Base-by-base conservation (phyloP, 2,329 filamentous ascomycete species). In the Monosporascus sp. region DNA sequence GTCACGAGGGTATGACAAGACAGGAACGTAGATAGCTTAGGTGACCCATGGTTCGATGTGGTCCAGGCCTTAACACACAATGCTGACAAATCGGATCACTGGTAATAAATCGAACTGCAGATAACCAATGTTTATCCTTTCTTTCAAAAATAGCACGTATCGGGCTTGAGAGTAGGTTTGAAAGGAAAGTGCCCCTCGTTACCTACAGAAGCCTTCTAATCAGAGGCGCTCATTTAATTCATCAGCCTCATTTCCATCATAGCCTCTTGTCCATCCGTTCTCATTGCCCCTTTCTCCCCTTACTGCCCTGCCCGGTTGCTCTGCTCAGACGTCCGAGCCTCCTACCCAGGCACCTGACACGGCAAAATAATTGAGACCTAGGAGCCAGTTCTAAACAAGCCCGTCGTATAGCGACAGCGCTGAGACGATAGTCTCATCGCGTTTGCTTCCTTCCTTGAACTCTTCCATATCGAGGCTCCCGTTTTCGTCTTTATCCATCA, bases 401-500 rank as follows among this genome's bases (percentile, higher is more conserved):
- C 94, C 94, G 68, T 99, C 94, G 67, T 99, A 99, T 60, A 99
- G 80, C 53, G 92, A 97, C 67, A 99, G 78, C 37, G 94, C 94
- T 51, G 93, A 97, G 54, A 99, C 94, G 68, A 99, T 99, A 9
- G 94, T 99, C 77, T 97, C 93, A 73, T 99, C 94, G 55, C 92
- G 89, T 79, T 97, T 97, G 77, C 91, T 96, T 62, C 94, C 94
- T 75, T 99, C 94, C 76, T 97, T 97, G 80, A 99, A 99, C 72
- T 99, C 94, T 56, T 92, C 88, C 82, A 97, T 93, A 70, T 97
- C 93, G 64, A 99, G 76, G 68, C 89, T 95, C 63, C 93, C 94
- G 69, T 97, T 97, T 77, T 97, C 93, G 71, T 99, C 94, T 81
- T 99, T 99, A 79, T 99, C 94, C 94, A 99, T 99, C 94, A 97